phyloP scores from a whole-genome alignment of 1,284 basidiomycete genomes.

The Rhodotorula sp. region DNA sequence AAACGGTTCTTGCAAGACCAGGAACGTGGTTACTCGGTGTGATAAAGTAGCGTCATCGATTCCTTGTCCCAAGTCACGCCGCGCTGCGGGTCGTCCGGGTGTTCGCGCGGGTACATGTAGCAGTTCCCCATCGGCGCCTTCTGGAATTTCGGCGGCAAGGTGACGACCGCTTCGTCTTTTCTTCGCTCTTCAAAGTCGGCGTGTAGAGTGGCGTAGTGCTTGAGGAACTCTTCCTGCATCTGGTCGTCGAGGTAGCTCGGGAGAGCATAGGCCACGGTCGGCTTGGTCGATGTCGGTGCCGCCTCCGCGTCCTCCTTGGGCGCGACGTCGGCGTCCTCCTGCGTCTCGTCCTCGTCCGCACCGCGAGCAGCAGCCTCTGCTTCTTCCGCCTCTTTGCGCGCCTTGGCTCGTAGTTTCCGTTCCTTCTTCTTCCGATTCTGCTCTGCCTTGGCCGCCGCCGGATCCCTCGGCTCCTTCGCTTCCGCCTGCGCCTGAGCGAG shows the following conservation, averaged over 20 bases:
- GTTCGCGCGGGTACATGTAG: conserved; percentile 8
- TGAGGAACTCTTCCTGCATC: conserved; percentile 6
- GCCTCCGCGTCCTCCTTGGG: background rate
- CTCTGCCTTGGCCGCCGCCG: conserved; percentile 5
- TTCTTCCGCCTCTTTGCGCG: conserved; percentile 4
- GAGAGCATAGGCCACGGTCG: conserved; percentile 6
- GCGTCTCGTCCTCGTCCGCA: background rate
- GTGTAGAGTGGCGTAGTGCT: conserved; percentile 1
- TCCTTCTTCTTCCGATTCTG: conserved; percentile 15
- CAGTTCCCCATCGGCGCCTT: background rate
- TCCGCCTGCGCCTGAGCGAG: background rate
- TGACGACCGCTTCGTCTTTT: conserved; percentile 5
- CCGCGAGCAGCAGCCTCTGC: background rate
- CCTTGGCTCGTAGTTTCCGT: conserved; percentile 5
- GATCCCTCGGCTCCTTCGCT: conserved; percentile 1
- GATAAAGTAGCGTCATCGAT: conserved; percentile 7
- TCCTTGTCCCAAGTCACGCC: conserved; percentile 3
- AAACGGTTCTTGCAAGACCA: no score
- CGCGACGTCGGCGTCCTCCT: background rate
- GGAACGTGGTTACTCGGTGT: background rate
- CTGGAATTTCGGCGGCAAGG: background rate
- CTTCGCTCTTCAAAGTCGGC: background rate
- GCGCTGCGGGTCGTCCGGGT: conserved; percentile 11
- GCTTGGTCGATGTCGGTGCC: background rate
- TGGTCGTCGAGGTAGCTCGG: conserved; percentile 1